Evolutionary conservation across 192 early-diverging fungal genomes (phyloP).

Genomic region (Coemansia sp.): DNA sequence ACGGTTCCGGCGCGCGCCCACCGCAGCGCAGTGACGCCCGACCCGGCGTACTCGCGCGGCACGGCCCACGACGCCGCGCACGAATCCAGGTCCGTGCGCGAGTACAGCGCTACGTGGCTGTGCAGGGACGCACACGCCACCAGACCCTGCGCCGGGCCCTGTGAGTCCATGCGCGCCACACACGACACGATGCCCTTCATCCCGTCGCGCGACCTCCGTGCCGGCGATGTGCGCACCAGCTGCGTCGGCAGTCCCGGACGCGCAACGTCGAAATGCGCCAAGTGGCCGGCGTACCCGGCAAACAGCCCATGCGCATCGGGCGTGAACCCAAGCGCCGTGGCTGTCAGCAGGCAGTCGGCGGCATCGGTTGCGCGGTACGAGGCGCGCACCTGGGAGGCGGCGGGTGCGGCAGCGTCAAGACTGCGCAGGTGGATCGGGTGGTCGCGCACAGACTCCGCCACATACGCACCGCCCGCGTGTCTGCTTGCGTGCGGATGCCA

Average conservation of each 20-base stretch:
- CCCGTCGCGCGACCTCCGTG: slow-evolving; percentile 66
- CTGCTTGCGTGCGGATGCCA: slow-evolving; percentile 45
- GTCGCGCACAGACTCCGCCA: slow-evolving; percentile 66
- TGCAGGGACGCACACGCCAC: slow-evolving; percentile 74
- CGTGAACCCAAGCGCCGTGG: slow-evolving; percentile 69
- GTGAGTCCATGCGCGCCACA: slow-evolving; percentile 53
- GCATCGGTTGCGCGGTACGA: slow-evolving; percentile 70
- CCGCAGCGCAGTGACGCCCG: slow-evolving; percentile 58
- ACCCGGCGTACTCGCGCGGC: slow-evolving; percentile 52
- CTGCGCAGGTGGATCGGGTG: slow-evolving; percentile 81
- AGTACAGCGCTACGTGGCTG: slow-evolving; percentile 68
- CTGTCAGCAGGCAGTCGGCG: slow-evolving; percentile 64
- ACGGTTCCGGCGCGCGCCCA: slow-evolving; percentile 68
- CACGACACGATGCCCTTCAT: slow-evolving; percentile 79
- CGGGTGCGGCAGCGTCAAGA: slow-evolving; percentile 28
- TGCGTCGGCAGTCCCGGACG: slow-evolving; percentile 62
- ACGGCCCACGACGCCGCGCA: slow-evolving; percentile 19
- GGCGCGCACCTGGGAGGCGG: slow-evolving; percentile 42
- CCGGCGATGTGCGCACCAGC: slow-evolving; percentile 58
- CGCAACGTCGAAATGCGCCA: slow-evolving; percentile 70
- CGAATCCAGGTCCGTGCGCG: slow-evolving; percentile 41
- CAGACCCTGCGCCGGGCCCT: slow-evolving; percentile 46
- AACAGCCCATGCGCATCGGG: slow-evolving; percentile 67
- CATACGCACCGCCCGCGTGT: slow-evolving; percentile 59
- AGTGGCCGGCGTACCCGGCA: slow-evolving; percentile 65